Base-by-base conservation (phyloP, 371 early-diverging fungal genomes). In the Mortierella sp. region DNA sequence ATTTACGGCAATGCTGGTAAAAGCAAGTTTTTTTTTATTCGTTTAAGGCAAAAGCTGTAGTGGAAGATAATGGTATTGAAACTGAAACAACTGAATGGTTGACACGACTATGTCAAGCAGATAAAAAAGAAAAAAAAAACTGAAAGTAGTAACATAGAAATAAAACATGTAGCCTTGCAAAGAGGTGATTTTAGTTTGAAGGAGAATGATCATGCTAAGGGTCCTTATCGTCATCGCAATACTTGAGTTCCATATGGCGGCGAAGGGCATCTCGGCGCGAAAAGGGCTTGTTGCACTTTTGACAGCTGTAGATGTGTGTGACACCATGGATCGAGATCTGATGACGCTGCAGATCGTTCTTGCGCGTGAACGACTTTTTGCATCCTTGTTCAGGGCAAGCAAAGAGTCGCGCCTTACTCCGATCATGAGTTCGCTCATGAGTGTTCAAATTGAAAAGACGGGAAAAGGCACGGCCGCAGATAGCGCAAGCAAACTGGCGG, bases 321-420 rank as follows among this genome's bases (percentile, higher is more conserved):
- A 75, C 83, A 26, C 83, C 81, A 59, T 92, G 92, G 48, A 89
- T 86, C 17, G 88, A 84, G 24, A 83, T 82, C 50, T 86, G 68
- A 64, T 95, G 95, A 23, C 96, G 82, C 58, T 90, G 87, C 30
- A 93, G 80, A 80, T 95, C 91, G 50, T 90, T 87, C 46, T 84
- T 86, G 43, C 92, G 84, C 26, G 86, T 86, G 64, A 92, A 92
- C 28, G 83, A 53, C 68, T 87, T 87, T 46, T 59, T 64, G 70
- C 92, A 92, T 11, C 75, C 76, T 12, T 83, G 64, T n/a, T 70
- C 56, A 44, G 65, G 59, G 71, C 94, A 93, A 6, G 57, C 56
- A 76, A 82, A 92, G 34, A 81, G 86, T 66, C 88, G 89, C 4
- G 79, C 79, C 42, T 93, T 87, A 47, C 80, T 70, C 46, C 87